phyloP scores from a whole-genome alignment of 2,329 filamentous ascomycete genomes.

The Aspergillus clavatus region DNA sequence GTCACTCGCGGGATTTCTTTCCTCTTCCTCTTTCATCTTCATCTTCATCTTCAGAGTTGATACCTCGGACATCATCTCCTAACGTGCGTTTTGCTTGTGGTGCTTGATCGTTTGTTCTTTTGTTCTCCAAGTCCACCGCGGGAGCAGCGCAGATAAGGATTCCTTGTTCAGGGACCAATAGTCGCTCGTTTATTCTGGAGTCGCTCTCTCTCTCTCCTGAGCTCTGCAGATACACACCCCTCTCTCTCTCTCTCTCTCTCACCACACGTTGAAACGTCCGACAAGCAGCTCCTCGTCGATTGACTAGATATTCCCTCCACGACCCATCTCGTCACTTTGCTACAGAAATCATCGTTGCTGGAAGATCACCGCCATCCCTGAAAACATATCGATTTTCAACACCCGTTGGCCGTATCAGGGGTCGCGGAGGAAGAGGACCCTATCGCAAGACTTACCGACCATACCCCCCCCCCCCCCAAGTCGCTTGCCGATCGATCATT shows the following conservation, averaged over 20 bases:
- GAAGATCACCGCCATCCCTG: no score
- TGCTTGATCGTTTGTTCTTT: background rate
- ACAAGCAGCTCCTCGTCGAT: no score
- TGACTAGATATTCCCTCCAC: no score
- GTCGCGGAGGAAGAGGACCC: background rate
- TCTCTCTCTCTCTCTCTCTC: no score
- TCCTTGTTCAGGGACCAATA: background rate
- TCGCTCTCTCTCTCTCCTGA: background rate
- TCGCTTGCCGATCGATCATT: background rate
- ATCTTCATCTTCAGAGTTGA: background rate
- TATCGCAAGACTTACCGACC: background rate
- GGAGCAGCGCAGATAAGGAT: background rate
- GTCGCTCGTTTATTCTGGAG: conserved; percentile 1
- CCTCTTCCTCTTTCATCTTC: background rate
- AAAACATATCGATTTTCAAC: no score
- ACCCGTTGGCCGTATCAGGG: no score
- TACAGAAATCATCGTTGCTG: no score
- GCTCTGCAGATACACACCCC: no score
- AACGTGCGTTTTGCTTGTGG: background rate
- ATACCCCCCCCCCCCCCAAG: no score
- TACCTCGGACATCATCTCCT: background rate
- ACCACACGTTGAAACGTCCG: no score
- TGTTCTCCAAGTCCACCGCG: background rate
- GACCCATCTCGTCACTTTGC: no score
- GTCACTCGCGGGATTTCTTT: no score